A percentile compares a stretch with the other conserved stretches of the same genome.
These are phyloP conservation scores for Mentha longifolia DNA, from an alignment of 257 asterid species.

Conservation along the genomic window DNA sequence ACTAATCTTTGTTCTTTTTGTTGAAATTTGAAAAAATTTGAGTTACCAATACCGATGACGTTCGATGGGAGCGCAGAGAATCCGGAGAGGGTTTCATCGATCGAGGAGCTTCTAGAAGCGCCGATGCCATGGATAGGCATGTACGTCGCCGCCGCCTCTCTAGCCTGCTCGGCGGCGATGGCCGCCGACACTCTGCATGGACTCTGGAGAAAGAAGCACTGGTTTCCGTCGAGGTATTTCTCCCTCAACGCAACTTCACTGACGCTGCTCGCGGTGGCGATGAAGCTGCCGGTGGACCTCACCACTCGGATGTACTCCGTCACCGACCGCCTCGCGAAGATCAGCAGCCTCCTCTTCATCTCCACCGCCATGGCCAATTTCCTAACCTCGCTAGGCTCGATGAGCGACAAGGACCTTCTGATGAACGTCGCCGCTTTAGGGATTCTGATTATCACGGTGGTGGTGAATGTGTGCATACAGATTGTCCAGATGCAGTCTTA, in stretches of 20 bases:
- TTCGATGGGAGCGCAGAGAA: neutral
- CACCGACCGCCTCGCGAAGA: slow-evolving; percentile 46
- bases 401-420: slow-evolving; percentile 34
- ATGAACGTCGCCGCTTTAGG: slow-evolving; percentile 43
- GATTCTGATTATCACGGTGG: slow-evolving; percentile 39
- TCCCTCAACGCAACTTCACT: slow-evolving; percentile 44
- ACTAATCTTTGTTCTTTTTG: neutral
- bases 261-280: slow-evolving; percentile 41
- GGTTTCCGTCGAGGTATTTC: slow-evolving; percentile 50
- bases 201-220: slow-evolving; percentile 27
- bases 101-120: slow-evolving; percentile 30
- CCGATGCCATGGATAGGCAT: slow-evolving; percentile 52
- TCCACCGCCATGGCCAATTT: slow-evolving; percentile 50
- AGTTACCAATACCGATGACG: slow-evolving; percentile 16
- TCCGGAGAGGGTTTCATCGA: neutral
- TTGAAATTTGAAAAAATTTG: neutral
- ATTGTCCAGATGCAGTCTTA: slow-evolving; percentile 33
- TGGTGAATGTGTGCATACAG: slow-evolving; percentile 40
- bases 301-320: slow-evolving; percentile 41
- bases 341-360: slow-evolving; percentile 51
- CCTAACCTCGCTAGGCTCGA: slow-evolving; percentile 46
- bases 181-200: slow-evolving; percentile 44
- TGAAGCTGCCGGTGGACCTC: slow-evolving; percentile 50
- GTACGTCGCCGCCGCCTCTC: slow-evolving; percentile 44
- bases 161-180: slow-evolving; percentile 43